phyloP scores from a whole-genome alignment of 2,329 filamentous ascomycete genomes.

The Colletotrichum sp. region DNA sequence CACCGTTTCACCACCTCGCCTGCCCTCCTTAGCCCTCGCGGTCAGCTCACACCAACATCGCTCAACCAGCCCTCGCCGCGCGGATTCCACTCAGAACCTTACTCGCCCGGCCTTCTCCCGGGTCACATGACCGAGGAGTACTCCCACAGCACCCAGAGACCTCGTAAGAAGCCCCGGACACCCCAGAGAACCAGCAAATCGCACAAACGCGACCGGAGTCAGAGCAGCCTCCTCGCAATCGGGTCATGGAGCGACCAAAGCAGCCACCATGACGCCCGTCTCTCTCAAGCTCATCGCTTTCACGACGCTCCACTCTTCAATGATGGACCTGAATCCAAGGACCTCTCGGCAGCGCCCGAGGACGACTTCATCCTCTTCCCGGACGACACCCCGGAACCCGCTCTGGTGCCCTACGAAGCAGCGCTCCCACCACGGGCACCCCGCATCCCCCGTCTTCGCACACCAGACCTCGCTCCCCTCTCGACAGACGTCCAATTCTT shows the following conservation, averaged over 20 bases:
- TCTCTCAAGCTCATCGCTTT: neutral
- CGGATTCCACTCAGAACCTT: neutral
- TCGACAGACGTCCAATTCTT: slow-evolving; percentile 20
- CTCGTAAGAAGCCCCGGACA: neutral
- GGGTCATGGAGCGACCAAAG: slow-evolving; percentile 2
- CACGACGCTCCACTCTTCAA: neutral
- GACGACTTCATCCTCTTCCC: slow-evolving; percentile 15
- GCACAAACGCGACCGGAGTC: neutral
- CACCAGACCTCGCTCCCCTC: slow-evolving; percentile 19
- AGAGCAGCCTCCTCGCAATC: neutral
- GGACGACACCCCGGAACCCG: neutral
- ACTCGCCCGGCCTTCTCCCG: neutral
- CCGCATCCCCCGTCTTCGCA: slow-evolving; percentile 7
- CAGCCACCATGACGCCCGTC: neutral
- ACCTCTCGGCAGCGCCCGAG: neutral
- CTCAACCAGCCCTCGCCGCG: neutral
- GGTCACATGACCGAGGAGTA: neutral
- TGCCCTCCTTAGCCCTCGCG: neutral
- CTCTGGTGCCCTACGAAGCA: neutral
- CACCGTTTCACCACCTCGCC: neutral
- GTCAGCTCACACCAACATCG: neutral
- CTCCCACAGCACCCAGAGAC: neutral
- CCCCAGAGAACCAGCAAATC: neutral
- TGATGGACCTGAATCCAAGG: neutral
- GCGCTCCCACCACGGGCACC: slow-evolving; percentile 3